Evolutionary conservation across 306 rosid species (phyloP), one percentile per base, ranked within the genome.

Genomic region (Biancaea sappan): DNA sequence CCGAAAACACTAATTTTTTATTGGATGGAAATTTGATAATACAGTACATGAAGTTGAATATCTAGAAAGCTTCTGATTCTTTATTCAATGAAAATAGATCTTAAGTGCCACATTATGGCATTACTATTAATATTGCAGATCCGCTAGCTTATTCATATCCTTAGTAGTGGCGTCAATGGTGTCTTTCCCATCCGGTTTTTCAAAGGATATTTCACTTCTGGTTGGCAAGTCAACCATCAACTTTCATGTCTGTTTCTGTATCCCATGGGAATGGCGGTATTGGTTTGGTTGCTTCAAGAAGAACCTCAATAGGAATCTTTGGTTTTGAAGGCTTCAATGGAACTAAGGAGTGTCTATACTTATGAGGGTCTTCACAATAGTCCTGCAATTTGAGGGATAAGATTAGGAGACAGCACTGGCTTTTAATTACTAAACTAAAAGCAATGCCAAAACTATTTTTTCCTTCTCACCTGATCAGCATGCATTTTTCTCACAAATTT

Each of bases 401-500:
- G 72, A 44, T 83, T 78, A 31, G 43, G 18, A 29, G 66, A 73
- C 51, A 21, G 26, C 67, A 75, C 22, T 41, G 53, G 25, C 26
- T 60, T 8, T 34, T 35, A 71, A 46, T 79, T 57, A 58, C 69
- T 38, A 32, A 53, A 51, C 38, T 46, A 26, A 60, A 26, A 16
- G 19, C 57, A 69, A 68, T 14, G 25, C 31, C 0, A 40, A 53
- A 65, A 44, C 48, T 69, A 40, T 74, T 24, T 37, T 65, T 4
- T 58, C 69, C 32, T 15, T 32, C 51, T 86, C 62, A 91, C 98
- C 92, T 88, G 96, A 89, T 93, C 87, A 61, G 97, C 96, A 72
- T 91, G 96, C 88, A 91, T 91, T 83, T 89, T 93, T 80, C 57
- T 75, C 48, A 89, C 98, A 85, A 93, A 89, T 54, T 58, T 80